A percentile compares a stretch with the other conserved stretches of the same genome.
Conservation (phyloP, 2,329 filamentous ascomycete genomes). For the Cladosporium sp. region DNA sequence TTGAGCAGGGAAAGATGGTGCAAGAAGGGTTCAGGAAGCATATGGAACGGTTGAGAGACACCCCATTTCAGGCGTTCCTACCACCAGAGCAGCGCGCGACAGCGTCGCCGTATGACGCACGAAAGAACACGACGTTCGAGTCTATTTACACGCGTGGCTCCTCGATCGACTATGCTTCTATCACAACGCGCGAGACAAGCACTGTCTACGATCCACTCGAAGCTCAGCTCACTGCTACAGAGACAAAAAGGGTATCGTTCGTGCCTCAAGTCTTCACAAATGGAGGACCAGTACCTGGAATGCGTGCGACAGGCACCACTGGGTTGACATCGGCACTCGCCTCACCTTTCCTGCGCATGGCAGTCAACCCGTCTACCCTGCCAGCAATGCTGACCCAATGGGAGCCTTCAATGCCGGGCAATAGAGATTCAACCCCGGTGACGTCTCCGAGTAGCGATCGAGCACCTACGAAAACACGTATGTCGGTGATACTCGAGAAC, state of each 20-base stretch:
- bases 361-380: conserved; percentile 10
- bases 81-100: conserved; percentile 27
- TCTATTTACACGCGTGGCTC: conserved; percentile 27
- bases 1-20: conserved; percentile 69
- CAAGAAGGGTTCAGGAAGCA: conserved; percentile 67
- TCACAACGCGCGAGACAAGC: conserved; percentile 17
- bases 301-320: conserved; percentile 25
- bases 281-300: conserved; percentile 30
- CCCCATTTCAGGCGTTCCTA: conserved; percentile 39
- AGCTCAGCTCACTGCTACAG: conserved; percentile 31
- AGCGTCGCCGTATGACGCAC: conserved; percentile 25
- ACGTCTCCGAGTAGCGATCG: conserved; percentile 12
- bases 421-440: neutral
- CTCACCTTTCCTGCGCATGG: conserved; percentile 27
- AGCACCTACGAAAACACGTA: neutral
- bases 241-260: conserved; percentile 32
- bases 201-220: conserved; percentile 32
- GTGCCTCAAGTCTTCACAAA: conserved; percentile 33
- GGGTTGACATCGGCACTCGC: conserved; percentile 28
- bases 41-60: conserved; percentile 47
- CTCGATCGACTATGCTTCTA: conserved; percentile 24
- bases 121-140: conserved; percentile 24
- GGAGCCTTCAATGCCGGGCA: conserved; percentile 10
- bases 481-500: conserved; percentile 26
- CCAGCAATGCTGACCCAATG: conserved; percentile 12